These are phyloP conservation scores for Russula sp. DNA, from an alignment of 768 basidiomycete genomes.

Conservation along the genomic window DNA sequence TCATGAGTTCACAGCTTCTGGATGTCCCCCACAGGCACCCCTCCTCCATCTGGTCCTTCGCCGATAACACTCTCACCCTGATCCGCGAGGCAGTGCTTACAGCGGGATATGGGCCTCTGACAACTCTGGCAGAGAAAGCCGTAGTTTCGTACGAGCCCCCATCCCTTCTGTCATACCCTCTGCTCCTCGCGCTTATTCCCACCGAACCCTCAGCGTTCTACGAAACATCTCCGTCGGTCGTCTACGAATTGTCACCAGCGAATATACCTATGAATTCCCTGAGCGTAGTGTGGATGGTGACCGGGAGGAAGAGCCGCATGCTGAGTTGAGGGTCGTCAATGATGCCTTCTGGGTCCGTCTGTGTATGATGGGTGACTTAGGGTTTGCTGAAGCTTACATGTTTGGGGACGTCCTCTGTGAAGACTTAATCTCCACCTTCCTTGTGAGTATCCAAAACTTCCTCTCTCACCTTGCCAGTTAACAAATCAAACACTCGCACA, in stretches of 20 bases:
- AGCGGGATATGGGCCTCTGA: conserved; percentile 12
- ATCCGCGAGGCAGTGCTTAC: conserved; percentile 13
- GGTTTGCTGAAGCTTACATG: conserved; percentile 33
- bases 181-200: neutral
- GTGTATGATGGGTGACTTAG: conserved; percentile 25
- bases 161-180: neutral
- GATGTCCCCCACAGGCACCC: conserved; percentile 18
- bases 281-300: neutral
- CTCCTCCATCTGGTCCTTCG: conserved; percentile 16
- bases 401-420: conserved; percentile 29
- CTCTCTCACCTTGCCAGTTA: too few species aligned
- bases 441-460: conserved; percentile 9
- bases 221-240: conserved; percentile 8
- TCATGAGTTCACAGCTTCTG: conserved; percentile 14
- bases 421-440: conserved; percentile 23
- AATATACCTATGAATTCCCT: conserved; percentile 4
- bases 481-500: neutral
- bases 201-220: conserved; percentile 1
- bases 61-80: conserved; percentile 14
- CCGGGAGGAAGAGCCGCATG: neutral
- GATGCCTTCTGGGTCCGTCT: conserved; percentile 30
- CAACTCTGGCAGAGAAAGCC: conserved; percentile 15
- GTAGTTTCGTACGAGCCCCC: conserved; percentile 11
- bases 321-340: conserved; percentile 21
- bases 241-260: conserved; percentile 6